Conservation (phyloP, 495 filamentous ascomycete species). For the Cercophora scortea region DNA sequence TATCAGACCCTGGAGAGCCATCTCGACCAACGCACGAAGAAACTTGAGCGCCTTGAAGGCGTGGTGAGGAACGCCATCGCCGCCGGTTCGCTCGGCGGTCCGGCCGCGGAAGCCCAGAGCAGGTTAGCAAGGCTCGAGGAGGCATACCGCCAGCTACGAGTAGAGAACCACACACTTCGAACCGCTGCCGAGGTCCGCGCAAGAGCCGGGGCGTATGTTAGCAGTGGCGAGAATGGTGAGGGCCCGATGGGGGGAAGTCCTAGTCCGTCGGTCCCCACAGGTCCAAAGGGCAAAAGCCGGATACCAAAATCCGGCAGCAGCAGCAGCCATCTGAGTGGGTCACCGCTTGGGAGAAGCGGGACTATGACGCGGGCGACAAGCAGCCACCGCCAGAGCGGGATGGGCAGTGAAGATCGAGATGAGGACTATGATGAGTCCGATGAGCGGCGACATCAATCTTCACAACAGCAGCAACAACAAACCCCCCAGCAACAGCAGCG, state of each 20-base stretch:
- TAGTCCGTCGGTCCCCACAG: conserved; percentile 41
- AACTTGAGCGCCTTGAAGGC: conserved; percentile 79
- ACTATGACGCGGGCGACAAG: conserved; percentile 17
- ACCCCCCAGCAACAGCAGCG: conserved; percentile 1
- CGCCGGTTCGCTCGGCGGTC: conserved; percentile 28
- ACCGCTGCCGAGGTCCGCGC: conserved; percentile 39
- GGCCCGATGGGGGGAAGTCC: conserved; percentile 35
- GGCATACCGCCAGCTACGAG: conserved; percentile 74
- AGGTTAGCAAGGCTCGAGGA: conserved; percentile 67
- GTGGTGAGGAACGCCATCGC: conserved; percentile 52
- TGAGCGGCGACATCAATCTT: background rate
- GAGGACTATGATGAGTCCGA: background rate
- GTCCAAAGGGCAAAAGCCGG: conserved; percentile 31
- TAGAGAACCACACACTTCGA: conserved; percentile 71
- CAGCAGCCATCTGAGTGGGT: background rate
- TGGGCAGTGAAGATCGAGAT: background rate
- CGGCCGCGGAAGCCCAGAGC: conserved; percentile 30
- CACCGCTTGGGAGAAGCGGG: conserved; percentile 13
- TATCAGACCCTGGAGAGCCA: conserved; percentile 80
- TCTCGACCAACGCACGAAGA: conserved; percentile 70
- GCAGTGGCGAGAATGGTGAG: conserved; percentile 11
- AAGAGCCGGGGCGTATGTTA: conserved; percentile 21
- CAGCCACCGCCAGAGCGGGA: background rate
- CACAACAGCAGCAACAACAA: background rate
- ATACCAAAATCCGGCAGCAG: conserved; percentile 27